Percentiles rank a stretch among this genome's conserved stretches.
Evolutionary conservation across 202 grass and related monocot species (phyloP).

Genomic region (Zoysia matrella): DNA sequence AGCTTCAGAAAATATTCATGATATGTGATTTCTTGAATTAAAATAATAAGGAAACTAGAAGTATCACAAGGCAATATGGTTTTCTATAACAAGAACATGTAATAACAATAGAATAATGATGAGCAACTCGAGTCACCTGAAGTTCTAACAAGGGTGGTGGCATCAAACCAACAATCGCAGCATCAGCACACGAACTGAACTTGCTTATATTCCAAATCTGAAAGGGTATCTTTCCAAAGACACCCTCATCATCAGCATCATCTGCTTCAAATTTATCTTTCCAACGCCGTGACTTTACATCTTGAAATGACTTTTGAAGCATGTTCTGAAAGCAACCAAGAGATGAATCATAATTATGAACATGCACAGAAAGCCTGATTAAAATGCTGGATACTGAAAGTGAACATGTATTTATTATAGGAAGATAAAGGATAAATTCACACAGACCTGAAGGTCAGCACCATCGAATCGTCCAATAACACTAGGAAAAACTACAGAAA

Average conservation of each 20-base stretch:
- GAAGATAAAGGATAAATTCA: conserved; percentile 24
- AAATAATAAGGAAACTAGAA: not conserved
- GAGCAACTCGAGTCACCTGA: conserved; percentile 56
- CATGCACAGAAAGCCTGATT: too few relatives aligned
- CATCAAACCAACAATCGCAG: conserved; percentile 85
- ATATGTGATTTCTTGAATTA: conserved; percentile 30
- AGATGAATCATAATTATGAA: too few relatives aligned
- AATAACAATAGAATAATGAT: conserved; percentile 14
- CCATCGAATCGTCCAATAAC: conserved; percentile 79
- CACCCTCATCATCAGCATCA: conserved; percentile 57
- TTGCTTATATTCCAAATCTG: conserved; percentile 93
- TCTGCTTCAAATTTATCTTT: conserved; percentile 68
- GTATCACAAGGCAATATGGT: not conserved
- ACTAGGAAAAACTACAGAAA: conserved; percentile 71
- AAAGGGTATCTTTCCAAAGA: conserved; percentile 68
- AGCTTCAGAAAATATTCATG: conserved; percentile 61
- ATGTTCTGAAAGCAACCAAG: not conserved
- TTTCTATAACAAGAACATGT: conserved; percentile 24
- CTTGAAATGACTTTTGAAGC: conserved; percentile 50
- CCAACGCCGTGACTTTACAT: conserved; percentile 59
- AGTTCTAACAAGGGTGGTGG: conserved; percentile 89
- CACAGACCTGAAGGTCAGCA: conserved; percentile 78
- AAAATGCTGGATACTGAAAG: not conserved
- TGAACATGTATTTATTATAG: conserved; percentile 20
- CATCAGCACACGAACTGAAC: conserved; percentile 82